A percentile compares a stretch with the other conserved stretches of the same genome.
Evolutionary conservation across 2,329 filamentous ascomycete genomes (phyloP).

Genomic region (Leptographium flavum): DNA sequence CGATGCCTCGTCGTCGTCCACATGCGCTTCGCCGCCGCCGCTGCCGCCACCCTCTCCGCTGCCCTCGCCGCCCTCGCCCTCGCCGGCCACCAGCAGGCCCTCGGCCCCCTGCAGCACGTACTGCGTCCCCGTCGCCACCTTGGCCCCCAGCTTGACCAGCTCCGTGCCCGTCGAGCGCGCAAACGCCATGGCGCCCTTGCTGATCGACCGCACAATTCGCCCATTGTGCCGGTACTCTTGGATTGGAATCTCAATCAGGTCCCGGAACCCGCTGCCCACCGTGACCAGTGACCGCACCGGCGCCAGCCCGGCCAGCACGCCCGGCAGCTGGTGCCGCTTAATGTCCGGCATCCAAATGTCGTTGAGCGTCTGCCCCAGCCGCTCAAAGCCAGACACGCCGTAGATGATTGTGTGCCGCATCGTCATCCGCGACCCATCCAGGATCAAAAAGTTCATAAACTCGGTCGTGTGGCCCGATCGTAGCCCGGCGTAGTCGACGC

Average conservation of each 20-base stretch:
- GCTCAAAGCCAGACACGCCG: conserved; percentile 80
- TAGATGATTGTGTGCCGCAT: conserved; percentile 86
- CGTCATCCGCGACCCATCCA: conserved; percentile 77
- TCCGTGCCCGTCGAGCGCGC: conserved; percentile 88
- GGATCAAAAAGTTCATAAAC: conserved; percentile 95
- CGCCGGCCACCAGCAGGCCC: conserved; percentile 43
- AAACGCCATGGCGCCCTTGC: conserved; percentile 81
- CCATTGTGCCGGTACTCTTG: conserved; percentile 91
- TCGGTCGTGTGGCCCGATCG: conserved; percentile 90
- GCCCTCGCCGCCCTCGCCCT: conserved; percentile 12
- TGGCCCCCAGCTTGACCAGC: conserved; percentile 86
- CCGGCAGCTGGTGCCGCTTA: conserved; percentile 73
- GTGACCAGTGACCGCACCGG: conserved; percentile 85
- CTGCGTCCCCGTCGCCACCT: conserved; percentile 87
- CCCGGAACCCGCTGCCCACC: conserved; percentile 72
- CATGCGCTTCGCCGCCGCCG: background rate
- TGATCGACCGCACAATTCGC: conserved; percentile 76
- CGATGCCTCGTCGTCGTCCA: conserved; percentile 40
- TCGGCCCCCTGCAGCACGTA: conserved; percentile 85
- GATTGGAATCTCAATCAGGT: conserved; percentile 81
- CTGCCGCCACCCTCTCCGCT: no score
- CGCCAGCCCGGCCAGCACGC: conserved; percentile 76
- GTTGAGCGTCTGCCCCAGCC: conserved; percentile 77
- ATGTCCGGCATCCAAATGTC: conserved; percentile 96
- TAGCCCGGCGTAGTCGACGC: conserved; percentile 88